Evolutionary conservation across 371 early-diverging fungal species (phyloP).

Genomic region (Syncephalis fuscata): DNA sequence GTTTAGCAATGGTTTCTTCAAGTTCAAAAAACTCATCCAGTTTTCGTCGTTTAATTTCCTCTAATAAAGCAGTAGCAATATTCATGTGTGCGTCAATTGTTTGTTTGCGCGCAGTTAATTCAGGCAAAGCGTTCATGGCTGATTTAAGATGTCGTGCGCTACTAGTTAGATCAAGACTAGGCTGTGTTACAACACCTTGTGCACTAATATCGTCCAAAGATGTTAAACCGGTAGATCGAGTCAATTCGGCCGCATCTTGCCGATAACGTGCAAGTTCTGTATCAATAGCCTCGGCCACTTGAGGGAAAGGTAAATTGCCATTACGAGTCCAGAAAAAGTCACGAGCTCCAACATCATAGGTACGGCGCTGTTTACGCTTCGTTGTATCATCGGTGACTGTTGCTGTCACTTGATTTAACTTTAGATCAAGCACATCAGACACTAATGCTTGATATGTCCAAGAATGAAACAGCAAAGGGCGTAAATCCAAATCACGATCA

Average conservation of each 20-base stretch:
- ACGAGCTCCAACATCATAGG: conserved; percentile 77
- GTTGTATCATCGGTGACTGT: too few species aligned
- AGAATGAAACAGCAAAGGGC: conserved; percentile 88
- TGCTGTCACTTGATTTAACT: conserved; percentile 63
- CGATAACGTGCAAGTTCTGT: conserved; percentile 81
- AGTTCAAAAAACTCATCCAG: conserved; percentile 89
- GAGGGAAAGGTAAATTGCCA: conserved; percentile 89
- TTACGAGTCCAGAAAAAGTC: conserved; percentile 94
- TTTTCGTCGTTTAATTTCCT: conserved; percentile 85
- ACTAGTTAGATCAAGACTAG: conserved; percentile 27
- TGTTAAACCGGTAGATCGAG: conserved; percentile 64
- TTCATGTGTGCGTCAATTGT: conserved; percentile 98
- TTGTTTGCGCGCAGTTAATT: conserved; percentile 89
- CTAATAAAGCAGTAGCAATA: conserved; percentile 85
- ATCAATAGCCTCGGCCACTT: conserved; percentile 93
- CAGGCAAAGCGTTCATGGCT: conserved; percentile 88
- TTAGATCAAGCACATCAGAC: conserved; percentile 89
- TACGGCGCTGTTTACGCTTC: too few species aligned
- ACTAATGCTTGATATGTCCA: conserved; percentile 97
- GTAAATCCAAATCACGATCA: conserved; percentile 91
- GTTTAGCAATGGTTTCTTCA: conserved; percentile 71
- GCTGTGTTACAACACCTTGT: conserved; percentile 27
- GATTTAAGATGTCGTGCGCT: conserved; percentile 76
- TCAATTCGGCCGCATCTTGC: conserved; percentile 83
- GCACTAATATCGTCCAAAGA: conserved; percentile 67